Conservation (phyloP, 495 filamentous ascomycete species). For the Aspergillus nanangensis region DNA sequence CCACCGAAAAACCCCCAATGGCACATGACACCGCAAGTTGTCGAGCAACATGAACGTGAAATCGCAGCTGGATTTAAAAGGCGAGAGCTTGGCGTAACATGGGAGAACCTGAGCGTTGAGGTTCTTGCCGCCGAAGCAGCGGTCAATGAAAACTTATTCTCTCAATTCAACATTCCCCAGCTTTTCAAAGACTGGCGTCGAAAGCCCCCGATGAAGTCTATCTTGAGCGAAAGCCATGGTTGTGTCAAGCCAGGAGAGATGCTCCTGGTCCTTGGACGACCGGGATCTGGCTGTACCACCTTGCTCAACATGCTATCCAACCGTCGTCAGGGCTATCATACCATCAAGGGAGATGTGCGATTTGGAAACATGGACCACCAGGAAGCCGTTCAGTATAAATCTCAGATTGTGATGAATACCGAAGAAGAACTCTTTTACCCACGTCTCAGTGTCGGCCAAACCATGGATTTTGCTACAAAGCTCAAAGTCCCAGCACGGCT, state of each 20-base stretch:
- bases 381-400: constrained; percentile 52
- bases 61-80: constrained; percentile 12
- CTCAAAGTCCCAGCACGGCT: constrained; percentile 33
- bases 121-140: constrained; percentile 14
- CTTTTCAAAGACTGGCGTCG: constrained; percentile 4
- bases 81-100: constrained; percentile 16
- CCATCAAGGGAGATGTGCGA: constrained; percentile 49
- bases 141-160: constrained; percentile 17
- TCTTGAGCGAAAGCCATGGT: constrained; percentile 13
- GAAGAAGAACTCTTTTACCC: constrained; percentile 67
- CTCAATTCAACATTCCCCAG: constrained; percentile 14
- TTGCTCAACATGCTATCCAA: constrained; percentile 57
- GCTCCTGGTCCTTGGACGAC: constrained; percentile 28
- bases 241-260: constrained; percentile 44
- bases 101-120: constrained; percentile 17
- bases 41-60: constrained; percentile 8
- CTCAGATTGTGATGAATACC: constrained; percentile 58
- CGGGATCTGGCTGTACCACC: constrained; percentile 29
- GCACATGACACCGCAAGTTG: constrained; percentile 9
- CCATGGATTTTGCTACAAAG: constrained; percentile 57
- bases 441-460: constrained; percentile 58
- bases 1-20: constrained; percentile 5
- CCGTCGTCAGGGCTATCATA: constrained; percentile 50
- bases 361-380: constrained; percentile 53
- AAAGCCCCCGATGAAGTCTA: constrained; percentile 10